Evolutionary conservation across 1,284 basidiomycete genomes (phyloP).

Genomic region (Trametes versicolor): DNA sequence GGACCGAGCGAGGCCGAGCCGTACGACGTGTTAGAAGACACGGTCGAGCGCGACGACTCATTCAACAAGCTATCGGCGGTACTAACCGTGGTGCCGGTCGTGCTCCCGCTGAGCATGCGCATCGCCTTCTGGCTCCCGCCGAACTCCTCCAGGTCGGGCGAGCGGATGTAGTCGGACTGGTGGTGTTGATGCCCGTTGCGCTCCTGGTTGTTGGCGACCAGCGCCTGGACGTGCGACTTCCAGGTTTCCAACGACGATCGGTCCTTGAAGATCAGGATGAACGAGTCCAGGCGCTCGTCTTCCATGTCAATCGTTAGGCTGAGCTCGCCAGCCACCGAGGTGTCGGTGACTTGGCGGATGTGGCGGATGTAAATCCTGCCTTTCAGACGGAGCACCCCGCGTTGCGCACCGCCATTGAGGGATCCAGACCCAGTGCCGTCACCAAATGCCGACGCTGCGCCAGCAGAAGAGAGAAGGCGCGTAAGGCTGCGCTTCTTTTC

Average conservation of each 20-base stretch:
- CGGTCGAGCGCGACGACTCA: conserved; percentile 70
- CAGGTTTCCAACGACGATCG: conserved; percentile 89
- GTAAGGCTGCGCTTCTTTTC: conserved; percentile 87
- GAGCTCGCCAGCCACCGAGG: conserved; percentile 81
- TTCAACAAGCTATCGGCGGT: conserved; percentile 74
- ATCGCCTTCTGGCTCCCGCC: conserved; percentile 78
- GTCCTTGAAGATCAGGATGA: conserved; percentile 95
- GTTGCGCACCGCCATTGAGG: conserved; percentile 57
- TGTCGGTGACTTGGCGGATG: conserved; percentile 87
- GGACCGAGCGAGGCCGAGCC: conserved; percentile 49
- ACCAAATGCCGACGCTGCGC: conserved; percentile 45
- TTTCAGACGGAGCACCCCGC: conserved; percentile 89
- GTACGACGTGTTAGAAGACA: conserved; percentile 77
- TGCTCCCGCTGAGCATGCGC: conserved; percentile 81
- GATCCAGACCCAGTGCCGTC: conserved; percentile 57
- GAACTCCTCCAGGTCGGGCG: conserved; percentile 76
- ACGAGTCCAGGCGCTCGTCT: conserved; percentile 91
- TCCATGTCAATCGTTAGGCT: conserved; percentile 96
- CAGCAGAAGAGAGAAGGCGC: conserved; percentile 70
- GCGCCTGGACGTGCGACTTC: conserved; percentile 80
- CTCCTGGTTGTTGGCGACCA: conserved; percentile 74
- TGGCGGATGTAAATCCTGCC: conserved; percentile 95
- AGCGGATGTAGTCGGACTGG: conserved; percentile 40
- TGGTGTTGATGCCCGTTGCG: conserved; percentile 49
- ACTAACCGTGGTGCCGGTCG: conserved; percentile 69